Base-by-base conservation (phyloP, 164 flowering plant species). In the Nymphaea thermarum region DNA sequence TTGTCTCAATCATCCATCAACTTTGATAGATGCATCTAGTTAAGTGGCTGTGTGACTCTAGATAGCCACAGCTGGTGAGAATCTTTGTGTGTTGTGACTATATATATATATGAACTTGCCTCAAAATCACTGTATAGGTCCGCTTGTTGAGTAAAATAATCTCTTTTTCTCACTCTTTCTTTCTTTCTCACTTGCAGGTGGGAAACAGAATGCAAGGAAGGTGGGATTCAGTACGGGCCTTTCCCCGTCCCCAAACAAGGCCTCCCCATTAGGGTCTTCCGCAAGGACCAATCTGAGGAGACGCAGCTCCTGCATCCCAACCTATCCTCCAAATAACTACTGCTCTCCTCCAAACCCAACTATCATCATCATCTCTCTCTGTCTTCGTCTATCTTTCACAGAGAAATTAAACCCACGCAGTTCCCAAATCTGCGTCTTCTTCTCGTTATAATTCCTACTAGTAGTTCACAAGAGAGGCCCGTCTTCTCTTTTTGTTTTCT, bases 191-290 rank as follows among this genome's bases (percentile, higher is more conserved):
- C 57, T 47, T 3, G 43, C 84, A 93, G 95, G 80, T 93, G 98
- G 95, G 72, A 86, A 74, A 80, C 73, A 18, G 75, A 81, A 16
- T 87, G 83, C 17, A 82, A 75, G 0, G 81, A 81, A 1, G 87
- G 86, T 63, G 94, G 88, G 3, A 83, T 88, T 55, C 86, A 92
- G 62, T 92, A 87, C 65, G 84, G 82, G 4, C 98, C 98, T 16
- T 92, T 92, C 65, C 96, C 93, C 0, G 92, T 92, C 5, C 98
- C 98, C 25, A 87, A 84, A 73, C 72, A 64, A 7, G 96, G 98
- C 4, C 77, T 86, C 63, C 94, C 92, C 0, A 71, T 92, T 43
- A 79, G 60, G 51, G 82, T 88, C 57, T 51, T 15, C 8, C 12
- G 8, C 57, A 51, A 51, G 14, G 57, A 51, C 57, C 57, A 51